These are phyloP conservation scores for Aphanomyces stellatus DNA, from an alignment of 352 stramenopile genomes.

Conservation along the genomic window DNA sequence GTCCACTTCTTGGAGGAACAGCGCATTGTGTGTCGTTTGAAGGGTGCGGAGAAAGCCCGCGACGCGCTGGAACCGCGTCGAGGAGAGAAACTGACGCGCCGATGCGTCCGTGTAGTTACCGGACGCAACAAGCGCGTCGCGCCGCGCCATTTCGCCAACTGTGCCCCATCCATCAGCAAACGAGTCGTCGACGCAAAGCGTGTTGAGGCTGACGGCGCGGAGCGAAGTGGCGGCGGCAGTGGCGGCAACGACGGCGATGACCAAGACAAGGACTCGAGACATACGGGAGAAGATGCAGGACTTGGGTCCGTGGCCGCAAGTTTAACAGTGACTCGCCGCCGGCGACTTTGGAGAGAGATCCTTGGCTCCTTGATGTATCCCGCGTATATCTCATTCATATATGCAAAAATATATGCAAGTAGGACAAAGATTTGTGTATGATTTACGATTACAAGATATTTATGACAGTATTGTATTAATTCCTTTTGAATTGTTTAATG, in stretches of 20 bases:
- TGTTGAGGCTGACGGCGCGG: background rate
- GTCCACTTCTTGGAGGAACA: background rate
- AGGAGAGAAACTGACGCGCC: background rate
- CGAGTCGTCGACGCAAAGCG: background rate
- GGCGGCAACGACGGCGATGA: background rate
- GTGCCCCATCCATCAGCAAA: background rate
- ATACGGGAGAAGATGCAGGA: too few relatives aligned
- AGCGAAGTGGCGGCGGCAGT: background rate
- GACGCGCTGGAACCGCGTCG: background rate
- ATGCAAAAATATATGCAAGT: too few relatives aligned
- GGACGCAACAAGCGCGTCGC: background rate
- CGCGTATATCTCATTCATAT: too few relatives aligned
- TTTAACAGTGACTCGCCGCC: too few relatives aligned
- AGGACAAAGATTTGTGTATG: too few relatives aligned
- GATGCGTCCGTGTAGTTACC: background rate
- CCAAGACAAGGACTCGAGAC: background rate
- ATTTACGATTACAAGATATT: too few relatives aligned
- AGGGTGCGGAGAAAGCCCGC: background rate
- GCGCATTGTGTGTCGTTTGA: background rate
- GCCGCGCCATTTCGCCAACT: background rate
- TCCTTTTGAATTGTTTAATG: too few relatives aligned
- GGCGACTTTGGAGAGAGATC: too few relatives aligned
- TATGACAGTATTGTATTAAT: too few relatives aligned
- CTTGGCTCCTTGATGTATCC: too few relatives aligned
- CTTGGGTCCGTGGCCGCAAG: too few relatives aligned